Base-by-base conservation (phyloP, 2,329 filamentous ascomycete genomes). In the Colletotrichum agaves region DNA sequence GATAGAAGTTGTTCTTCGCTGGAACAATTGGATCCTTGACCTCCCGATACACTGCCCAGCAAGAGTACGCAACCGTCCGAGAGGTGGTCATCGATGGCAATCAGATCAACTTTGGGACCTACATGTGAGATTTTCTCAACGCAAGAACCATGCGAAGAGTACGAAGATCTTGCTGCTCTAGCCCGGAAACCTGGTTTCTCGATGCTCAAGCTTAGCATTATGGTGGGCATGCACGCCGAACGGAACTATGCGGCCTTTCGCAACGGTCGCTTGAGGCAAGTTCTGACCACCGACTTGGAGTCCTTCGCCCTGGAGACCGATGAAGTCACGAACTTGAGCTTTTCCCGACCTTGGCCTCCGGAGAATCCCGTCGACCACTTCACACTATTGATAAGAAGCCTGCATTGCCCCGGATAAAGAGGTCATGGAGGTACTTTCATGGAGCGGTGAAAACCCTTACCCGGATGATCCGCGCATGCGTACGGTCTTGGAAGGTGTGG, bases 21-120 rank as follows among this genome's bases (percentile, higher is more conserved):
- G n/a, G n/a, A n/a, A n/a, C n/a, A n/a, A n/a, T n/a, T n/a, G n/a
- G n/a, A n/a, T n/a, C n/a, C n/a, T n/a, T n/a, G n/a, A n/a, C n/a
- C n/a, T n/a, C n/a, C n/a, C n/a, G n/a, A n/a, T n/a, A n/a, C n/a
- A n/a, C n/a, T n/a, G 72, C 75, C 1, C 52, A 71, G 58, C 43
- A 46, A 12, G 8, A 2, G 11, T 10, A 8, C 47, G 10, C 27
- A 6, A 31, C 17, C 43, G 60, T 83, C 13, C 68, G 75, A 2
- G 80, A 81, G 52, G 69, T 84, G 3, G 39, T 77, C 5, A 13
- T 82, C 5, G 76, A 81, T 52, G 71, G 68, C 3, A 69, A 76
- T 46, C 47, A 70, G 11, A 63, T 80, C 5, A 8, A 61, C n/a
- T 2, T 78, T 74, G 0, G 78, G 78, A 1, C 67, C 81, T 0